Base-by-base conservation (phyloP, 768 basidiomycete genomes). In the Boletus vinaceobasis region DNA sequence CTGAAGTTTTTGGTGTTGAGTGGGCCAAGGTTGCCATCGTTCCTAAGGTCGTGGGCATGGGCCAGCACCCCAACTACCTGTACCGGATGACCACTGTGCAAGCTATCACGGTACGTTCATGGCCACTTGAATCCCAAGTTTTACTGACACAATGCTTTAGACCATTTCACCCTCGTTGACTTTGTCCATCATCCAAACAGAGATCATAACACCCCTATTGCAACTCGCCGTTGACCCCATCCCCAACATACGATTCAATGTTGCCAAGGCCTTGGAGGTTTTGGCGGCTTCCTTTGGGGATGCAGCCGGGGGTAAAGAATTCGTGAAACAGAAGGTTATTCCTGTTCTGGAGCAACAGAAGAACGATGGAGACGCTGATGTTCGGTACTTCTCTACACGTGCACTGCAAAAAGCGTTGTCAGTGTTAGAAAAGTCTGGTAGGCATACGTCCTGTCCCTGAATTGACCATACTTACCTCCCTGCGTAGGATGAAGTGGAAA, bases 31-130 rank as follows among this genome's bases (percentile, higher is more conserved):
- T 82, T 46, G 86, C 93, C 32, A 98, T 99, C 63, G 91, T 98
- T 36, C 97, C 97, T 4, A 96, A 96, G 73, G 92, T 99, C 21
- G 86, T 98, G 73, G 90, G 86, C 46, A 98, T 98, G 97, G 95
- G 93, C 5, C 83, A 87, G 54, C 94, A 98, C 73, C 91, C 91
- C 31, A 99, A 98, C 71, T 98, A 98, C 71, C 80, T 98, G 27
- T 97, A 90, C 75, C 80, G 97, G 65, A 97, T 99, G 94, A 99
- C 97, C 3, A 98, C 97, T 15, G 93, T 98, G 42, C 94, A 98
- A 71, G 96, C 96, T 32, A 95, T 99, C 66, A 95, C 93, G 65
- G 96, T 98, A 69, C 58, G 87, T 73, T 51, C 43, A 32, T 50
- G 15, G 7, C 48, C 26, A 9, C 14, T 33, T 23, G 9, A 17